phyloP scores from a whole-genome alignment of 345 rosid species.

The Murraya koenigii region DNA sequence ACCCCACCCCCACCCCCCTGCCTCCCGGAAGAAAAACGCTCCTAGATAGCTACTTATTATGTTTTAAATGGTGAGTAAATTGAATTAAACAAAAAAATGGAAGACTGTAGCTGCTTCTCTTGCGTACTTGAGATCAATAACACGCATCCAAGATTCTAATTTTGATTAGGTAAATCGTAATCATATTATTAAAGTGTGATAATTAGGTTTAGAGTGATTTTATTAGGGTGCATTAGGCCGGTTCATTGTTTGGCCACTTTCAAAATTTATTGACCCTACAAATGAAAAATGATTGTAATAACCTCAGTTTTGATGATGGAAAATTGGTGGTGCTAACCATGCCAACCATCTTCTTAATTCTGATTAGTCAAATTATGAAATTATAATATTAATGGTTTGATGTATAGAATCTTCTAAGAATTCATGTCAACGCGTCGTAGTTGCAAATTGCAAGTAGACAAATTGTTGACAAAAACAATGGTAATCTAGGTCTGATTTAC shows the following conservation, averaged over 20 bases:
- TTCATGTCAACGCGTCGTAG: neutral
- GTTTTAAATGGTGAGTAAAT: neutral
- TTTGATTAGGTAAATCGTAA: slow-evolving; percentile 6
- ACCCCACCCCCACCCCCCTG: too few species aligned
- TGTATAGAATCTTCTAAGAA: neutral
- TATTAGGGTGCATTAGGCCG: slow-evolving; percentile 20
- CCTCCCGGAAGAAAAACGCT: neutral
- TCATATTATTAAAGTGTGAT: neutral
- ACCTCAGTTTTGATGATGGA: neutral
- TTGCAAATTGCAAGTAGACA: too few species aligned
- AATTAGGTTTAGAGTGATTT: slow-evolving; percentile 13
- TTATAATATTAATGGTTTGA: neutral
- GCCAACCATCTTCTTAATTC: neutral
- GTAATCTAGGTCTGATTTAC: too few species aligned
- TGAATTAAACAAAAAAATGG: neutral
- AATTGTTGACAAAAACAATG: too few species aligned
- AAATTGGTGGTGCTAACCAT: neutral
- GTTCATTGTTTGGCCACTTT: slow-evolving; percentile 4
- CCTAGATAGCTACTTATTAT: neutral
- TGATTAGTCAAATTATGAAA: neutral
- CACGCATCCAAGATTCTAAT: neutral
- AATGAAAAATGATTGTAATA: neutral
- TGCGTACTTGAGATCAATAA: neutral
- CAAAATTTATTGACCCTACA: slow-evolving; percentile 3
- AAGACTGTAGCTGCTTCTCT: neutral